Base-by-base conservation (phyloP, 306 rosid species). In the Ammopiptanthus mongolicus region DNA sequence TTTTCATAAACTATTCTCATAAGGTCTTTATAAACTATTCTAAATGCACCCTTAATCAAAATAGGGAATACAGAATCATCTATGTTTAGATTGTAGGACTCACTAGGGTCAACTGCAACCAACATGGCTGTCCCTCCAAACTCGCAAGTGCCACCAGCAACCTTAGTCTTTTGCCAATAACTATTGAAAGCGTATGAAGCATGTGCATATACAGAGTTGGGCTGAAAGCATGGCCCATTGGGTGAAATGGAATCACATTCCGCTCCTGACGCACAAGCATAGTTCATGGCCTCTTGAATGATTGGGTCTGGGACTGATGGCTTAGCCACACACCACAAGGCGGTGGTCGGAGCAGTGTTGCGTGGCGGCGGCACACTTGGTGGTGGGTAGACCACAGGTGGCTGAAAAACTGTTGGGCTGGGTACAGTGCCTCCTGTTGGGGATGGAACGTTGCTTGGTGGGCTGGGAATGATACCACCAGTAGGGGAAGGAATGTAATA, bases 221-320 rank as follows among this genome's bases (percentile, higher is more conserved):
- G 99, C 71, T 86, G n/a, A 70, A 75, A 95, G 84, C 99, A 95
- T 0, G 85, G 31, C 25, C 99, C 98, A 47, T 56, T 76, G 39
- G 97, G 96, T 80, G 22, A 81, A 75, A 95, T 81, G 0, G 98
- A 78, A 36, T 15, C 67, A 8, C 99, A 95, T 39, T 90, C 93
- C 0, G 98, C 99, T 55, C 93, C 99, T 0, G 96, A 87, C 76
- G 90, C 91, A 23, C 99, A 95, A 1, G 98, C 99, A 46, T 95
- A 95, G 63, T 86, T 89, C 99, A 95, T 90, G 8, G 99, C 99
- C 75, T 95, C 99, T 80, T 87, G 83, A 46, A 92, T 64, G 68
- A 95, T 95, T 22, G 98, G 99, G 81, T 92, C 99, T 0, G 99
- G 99, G 51, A 92, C 99, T 5, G 99, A 66, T 0, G 99, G 93